These are phyloP conservation scores for Aureobasidium musti DNA, from an alignment of 2,329 filamentous ascomycete species.

Conservation along the genomic window DNA sequence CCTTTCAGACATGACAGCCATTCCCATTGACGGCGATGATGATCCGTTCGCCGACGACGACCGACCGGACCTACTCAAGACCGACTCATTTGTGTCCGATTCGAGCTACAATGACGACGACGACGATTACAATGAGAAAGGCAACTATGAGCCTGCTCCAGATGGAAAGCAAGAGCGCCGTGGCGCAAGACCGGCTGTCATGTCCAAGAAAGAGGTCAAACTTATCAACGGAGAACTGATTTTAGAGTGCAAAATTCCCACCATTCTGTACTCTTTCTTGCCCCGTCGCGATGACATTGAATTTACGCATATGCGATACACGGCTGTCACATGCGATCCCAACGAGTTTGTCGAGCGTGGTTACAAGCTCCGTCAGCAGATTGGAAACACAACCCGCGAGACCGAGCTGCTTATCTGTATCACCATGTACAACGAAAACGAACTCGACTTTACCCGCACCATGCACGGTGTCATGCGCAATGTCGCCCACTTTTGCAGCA, in stretches of 20 bases:
- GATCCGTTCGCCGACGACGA: slow-evolving; percentile 70
- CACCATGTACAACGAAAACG: slow-evolving; percentile 99
- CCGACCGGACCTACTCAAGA: slow-evolving; percentile 61
- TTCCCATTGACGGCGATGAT: slow-evolving; percentile 64
- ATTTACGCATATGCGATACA: slow-evolving; percentile 99
- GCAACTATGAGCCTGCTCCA: slow-evolving; percentile 83
- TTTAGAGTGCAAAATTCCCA: slow-evolving; percentile 98
- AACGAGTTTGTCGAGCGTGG: slow-evolving; percentile 87
- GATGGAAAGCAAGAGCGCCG: slow-evolving; percentile 82
- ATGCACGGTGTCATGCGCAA: slow-evolving; percentile 99
- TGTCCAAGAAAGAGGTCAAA: slow-evolving; percentile 89
- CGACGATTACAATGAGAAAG: slow-evolving; percentile 54
- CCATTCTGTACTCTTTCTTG: slow-evolving; percentile 95
- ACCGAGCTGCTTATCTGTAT: slow-evolving; percentile 96
- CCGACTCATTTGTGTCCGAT: slow-evolving; percentile 63
- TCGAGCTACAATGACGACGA: slow-evolving; percentile 61
- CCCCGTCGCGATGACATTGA: slow-evolving; percentile 90
- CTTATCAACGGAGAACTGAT: slow-evolving; percentile 98
- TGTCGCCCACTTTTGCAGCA: slow-evolving; percentile 92
- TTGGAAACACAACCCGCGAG: slow-evolving; percentile 72
- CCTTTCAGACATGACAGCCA: slow-evolving; percentile 64
- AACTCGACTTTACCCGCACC: slow-evolving; percentile 92
- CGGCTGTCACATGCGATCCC: slow-evolving; percentile 95
- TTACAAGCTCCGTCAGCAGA: slow-evolving; percentile 90
- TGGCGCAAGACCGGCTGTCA: slow-evolving; percentile 82